phyloP scores from a whole-genome alignment of 805 yeast genomes.

The Wickerhamiella azyma region DNA sequence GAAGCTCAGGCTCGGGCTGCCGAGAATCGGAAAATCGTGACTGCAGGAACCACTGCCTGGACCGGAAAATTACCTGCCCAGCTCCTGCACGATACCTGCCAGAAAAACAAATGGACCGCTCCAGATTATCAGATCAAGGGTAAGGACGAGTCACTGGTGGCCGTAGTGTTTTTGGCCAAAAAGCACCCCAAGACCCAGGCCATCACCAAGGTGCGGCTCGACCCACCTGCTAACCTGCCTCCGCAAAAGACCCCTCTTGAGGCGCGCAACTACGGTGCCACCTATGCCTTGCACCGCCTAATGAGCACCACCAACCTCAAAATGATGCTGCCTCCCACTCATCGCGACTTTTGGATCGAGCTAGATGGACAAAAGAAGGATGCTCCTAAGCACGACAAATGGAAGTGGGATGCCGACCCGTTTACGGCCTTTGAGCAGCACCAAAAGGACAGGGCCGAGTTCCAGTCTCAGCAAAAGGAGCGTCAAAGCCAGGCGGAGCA shows the following conservation, averaged over 20 bases:
- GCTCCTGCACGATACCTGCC: constrained; percentile 73
- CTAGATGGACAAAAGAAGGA: constrained; percentile 47
- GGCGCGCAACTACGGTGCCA: constrained; percentile 83
- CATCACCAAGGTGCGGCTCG: constrained; percentile 40
- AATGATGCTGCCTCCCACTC: constrained; percentile 76
- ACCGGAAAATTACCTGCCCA: constrained; percentile 90
- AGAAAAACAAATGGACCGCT: constrained; percentile 77
- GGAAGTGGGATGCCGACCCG: constrained; percentile 41
- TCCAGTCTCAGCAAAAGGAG: constrained; percentile 7
- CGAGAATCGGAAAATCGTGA: constrained; percentile 29
- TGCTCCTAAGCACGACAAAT: constrained; percentile 14
- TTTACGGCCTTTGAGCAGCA: constrained; percentile 54
- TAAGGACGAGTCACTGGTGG: constrained; percentile 40
- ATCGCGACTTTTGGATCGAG: constrained; percentile 63
- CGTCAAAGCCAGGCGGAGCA: constrained; percentile 2
- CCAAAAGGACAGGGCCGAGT: constrained; percentile 20
- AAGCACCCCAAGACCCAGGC: constrained; percentile 74
- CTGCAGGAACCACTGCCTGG: constrained; percentile 64
- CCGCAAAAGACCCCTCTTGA: constrained; percentile 76
- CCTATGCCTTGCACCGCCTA: constrained; percentile 68
- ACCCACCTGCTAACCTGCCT: constrained; percentile 36
- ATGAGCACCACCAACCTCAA: constrained; percentile 71
- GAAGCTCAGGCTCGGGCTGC: constrained; percentile 26
- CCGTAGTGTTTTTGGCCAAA: constrained; percentile 51
- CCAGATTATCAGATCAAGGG: constrained; percentile 53